Conservation (phyloP, 1,284 basidiomycete species). For the Ganoderma leucocontextum region DNA sequence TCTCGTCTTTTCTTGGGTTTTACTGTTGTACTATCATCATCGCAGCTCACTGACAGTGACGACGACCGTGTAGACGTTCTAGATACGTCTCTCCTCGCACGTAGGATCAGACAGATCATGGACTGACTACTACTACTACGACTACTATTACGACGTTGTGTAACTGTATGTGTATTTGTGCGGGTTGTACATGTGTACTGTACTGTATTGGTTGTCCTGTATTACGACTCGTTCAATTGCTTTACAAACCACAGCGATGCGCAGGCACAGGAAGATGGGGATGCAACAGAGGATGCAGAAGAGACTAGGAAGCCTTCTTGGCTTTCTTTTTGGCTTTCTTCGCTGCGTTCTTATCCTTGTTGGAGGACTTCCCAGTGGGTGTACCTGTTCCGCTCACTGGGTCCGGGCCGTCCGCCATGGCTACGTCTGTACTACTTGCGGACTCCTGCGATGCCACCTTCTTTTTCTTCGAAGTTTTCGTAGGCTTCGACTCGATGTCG, state of each 20-base stretch:
- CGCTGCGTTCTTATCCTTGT: conserved; percentile 27
- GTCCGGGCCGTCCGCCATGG: conserved; percentile 20
- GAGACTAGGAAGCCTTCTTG: conserved; percentile 30
- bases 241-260: background rate
- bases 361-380: conserved; percentile 19
- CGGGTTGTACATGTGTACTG: conserved; percentile 14
- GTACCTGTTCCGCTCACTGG: conserved; percentile 24
- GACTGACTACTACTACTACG: conserved; percentile 8
- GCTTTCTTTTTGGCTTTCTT: conserved; percentile 39
- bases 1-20: conserved; percentile 1
- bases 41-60: conserved; percentile 8
- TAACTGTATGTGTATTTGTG: conserved; percentile 23
- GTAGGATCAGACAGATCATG: conserved; percentile 21
- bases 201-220: conserved; percentile 11
- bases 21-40: conserved; percentile 8
- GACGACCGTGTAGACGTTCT: conserved; percentile 18
- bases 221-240: background rate
- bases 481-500: conserved; percentile 15
- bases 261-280: background rate
- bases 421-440: conserved; percentile 22
- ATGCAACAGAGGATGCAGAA: background rate
- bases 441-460: conserved; percentile 19
- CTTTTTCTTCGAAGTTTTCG: conserved; percentile 27
- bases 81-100: conserved; percentile 10
- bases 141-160: conserved; percentile 11